Evolutionary conservation across 2,329 filamentous ascomycete species (phyloP).

Genomic region (Paraphaeosphaeria minitans): DNA sequence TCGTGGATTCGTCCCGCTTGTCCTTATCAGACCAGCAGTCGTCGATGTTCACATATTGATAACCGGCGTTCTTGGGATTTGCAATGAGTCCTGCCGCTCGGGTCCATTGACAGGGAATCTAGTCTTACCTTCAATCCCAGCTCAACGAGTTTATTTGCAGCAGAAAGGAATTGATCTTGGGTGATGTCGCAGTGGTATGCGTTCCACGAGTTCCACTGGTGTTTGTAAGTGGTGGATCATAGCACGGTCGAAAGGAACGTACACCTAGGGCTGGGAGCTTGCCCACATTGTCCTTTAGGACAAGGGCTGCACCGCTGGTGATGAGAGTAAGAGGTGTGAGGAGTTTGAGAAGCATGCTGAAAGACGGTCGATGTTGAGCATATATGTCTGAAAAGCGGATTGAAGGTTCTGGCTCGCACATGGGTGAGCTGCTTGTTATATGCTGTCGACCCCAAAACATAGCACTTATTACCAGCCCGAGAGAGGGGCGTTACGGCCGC

Average conservation of each 20-base stretch:
- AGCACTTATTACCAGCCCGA: background rate
- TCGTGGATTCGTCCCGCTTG: slow-evolving; percentile 52
- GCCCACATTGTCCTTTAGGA: slow-evolving; percentile 19
- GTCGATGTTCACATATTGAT: slow-evolving; percentile 60
- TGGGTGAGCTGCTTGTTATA: background rate
- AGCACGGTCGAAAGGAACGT: background rate
- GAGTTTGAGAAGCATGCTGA: background rate
- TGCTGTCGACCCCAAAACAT: background rate
- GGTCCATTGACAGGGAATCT: slow-evolving; percentile 17
- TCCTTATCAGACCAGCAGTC: slow-evolving; percentile 59
- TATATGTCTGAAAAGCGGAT: no score
- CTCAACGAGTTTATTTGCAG: slow-evolving; percentile 55
- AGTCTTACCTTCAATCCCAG: slow-evolving; percentile 51
- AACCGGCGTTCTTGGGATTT: slow-evolving; percentile 50
- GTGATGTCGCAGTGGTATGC: slow-evolving; percentile 58
- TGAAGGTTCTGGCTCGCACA: no score
- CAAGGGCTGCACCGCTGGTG: slow-evolving; percentile 1
- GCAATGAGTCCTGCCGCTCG: no score
- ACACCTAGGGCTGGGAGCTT: slow-evolving; percentile 27
- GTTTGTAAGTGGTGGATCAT: background rate
- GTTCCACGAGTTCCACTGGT: slow-evolving; percentile 59
- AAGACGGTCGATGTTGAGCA: background rate
- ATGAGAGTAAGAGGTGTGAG: background rate
- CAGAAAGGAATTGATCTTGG: slow-evolving; percentile 55
- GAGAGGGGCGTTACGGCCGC: background rate